phyloP scores from a whole-genome alignment of 129 eudicot genomes.

The Dittrichia graveolens region DNA sequence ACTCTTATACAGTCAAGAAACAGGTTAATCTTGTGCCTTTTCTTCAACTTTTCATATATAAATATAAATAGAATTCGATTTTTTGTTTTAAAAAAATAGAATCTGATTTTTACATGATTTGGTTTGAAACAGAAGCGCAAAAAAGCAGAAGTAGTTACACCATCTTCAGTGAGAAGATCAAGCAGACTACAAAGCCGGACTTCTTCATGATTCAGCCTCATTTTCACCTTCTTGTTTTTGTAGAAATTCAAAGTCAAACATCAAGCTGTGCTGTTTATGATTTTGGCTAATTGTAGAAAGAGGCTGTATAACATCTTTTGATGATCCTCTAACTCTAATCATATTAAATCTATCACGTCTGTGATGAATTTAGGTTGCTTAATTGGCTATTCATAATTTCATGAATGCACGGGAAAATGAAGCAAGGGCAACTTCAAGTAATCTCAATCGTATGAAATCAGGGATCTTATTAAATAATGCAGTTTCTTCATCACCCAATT shows the following conservation, averaged over 20 bases:
- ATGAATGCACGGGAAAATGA: too few species aligned
- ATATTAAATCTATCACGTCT: constrained; percentile 2
- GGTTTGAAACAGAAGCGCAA: constrained; percentile 42
- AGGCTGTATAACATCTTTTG: not conserved
- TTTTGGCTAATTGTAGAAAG: not conserved
- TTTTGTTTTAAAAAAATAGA: too few species aligned
- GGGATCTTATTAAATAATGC: too few species aligned
- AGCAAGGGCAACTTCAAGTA: too few species aligned
- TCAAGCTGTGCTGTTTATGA: constrained; percentile 23
- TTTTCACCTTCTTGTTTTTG: not conserved
- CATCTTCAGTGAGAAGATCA: constrained; percentile 77
- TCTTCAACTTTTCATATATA: not conserved
- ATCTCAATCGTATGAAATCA: too few species aligned
- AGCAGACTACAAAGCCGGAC: constrained; percentile 54
- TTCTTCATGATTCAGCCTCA: constrained; percentile 48
- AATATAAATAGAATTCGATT: too few species aligned
- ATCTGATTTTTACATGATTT: constrained; percentile 4
- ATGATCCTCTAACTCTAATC: constrained; percentile 17
- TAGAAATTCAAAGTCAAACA: constrained; percentile 23
- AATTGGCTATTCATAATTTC: not conserved
- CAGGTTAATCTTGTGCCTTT: constrained; percentile 36
- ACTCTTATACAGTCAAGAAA: constrained; percentile 46
- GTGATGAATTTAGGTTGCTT: constrained; percentile 1
- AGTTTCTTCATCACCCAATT: too few species aligned
- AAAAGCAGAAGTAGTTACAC: constrained; percentile 29